phyloP scores from a whole-genome alignment of 345 rosid species.

The Brassica rapa region DNA sequence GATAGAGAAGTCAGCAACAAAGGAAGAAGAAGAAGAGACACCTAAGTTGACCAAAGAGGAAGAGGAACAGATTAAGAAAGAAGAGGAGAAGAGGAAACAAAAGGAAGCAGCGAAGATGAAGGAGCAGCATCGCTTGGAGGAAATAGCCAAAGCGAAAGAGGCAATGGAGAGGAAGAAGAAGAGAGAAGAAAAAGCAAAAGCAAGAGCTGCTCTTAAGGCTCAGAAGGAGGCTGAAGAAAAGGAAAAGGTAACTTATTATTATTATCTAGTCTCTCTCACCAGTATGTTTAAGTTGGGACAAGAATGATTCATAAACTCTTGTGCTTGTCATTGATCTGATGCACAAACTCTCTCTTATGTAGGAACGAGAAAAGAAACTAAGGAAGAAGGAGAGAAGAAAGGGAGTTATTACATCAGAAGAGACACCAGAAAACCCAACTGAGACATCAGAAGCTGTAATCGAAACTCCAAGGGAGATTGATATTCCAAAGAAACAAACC shows the following conservation, averaged over 20 bases:
- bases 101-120: conserved; percentile 61
- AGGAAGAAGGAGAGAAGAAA: conserved; percentile 74
- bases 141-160: conserved; percentile 76
- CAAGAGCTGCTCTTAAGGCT: conserved; percentile 67
- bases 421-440: conserved; percentile 34
- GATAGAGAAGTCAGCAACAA: conserved; percentile 43
- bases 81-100: conserved; percentile 66
- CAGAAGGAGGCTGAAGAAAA: conserved; percentile 77
- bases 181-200: conserved; percentile 69
- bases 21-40: conserved; percentile 50
- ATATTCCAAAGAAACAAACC: conserved; percentile 29
- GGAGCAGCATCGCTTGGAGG: conserved; percentile 72
- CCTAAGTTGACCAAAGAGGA: conserved; percentile 65
- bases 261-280: neutral
- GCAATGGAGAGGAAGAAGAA: conserved; percentile 79
- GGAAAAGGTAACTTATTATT: conserved; percentile 56
- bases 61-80: conserved; percentile 71
- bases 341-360: conserved; percentile 14
- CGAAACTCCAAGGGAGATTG: conserved; percentile 44
- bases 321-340: neutral
- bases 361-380: conserved; percentile 83
- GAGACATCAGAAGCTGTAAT: conserved; percentile 36
- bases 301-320: neutral
- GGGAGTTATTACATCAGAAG: conserved; percentile 32
- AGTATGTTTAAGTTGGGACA: conserved; percentile 1